Conservation (phyloP, 345 rosid species). For the Angophora floribunda region DNA sequence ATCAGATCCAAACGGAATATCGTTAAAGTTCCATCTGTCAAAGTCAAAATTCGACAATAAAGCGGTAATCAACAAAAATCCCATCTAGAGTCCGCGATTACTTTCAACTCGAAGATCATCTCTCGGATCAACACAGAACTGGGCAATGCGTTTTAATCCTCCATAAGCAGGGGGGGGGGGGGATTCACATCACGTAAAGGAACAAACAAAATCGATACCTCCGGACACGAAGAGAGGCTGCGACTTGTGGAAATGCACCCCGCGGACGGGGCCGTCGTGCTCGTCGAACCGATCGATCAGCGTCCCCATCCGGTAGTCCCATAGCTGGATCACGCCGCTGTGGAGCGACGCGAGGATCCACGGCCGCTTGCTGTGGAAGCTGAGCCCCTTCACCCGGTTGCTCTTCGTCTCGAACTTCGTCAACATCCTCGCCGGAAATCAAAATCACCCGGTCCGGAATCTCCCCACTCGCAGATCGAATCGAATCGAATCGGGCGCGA, state of each 20-base stretch:
- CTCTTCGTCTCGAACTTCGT: slow-evolving; percentile 99
- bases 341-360: slow-evolving; percentile 99
- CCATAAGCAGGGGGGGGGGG: neutral
- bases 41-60: neutral
- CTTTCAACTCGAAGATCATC: neutral
- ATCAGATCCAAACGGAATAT: neutral
- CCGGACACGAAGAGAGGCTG: slow-evolving; percentile 96
- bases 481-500: neutral
- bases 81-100: neutral
- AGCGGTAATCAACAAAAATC: neutral
- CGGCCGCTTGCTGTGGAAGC: slow-evolving; percentile 91
- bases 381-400: slow-evolving; percentile 92
- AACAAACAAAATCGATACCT: slow-evolving; percentile 27
- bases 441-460: neutral
- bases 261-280: slow-evolving; percentile 99
- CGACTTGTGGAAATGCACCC: slow-evolving; percentile 88
- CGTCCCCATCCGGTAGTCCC: slow-evolving; percentile 99
- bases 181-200: neutral
- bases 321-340: slow-evolving; percentile 98
- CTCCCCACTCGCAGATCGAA: neutral
- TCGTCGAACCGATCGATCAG: slow-evolving; percentile 89
- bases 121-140: neutral
- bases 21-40: neutral
- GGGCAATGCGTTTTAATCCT: neutral
- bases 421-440: slow-evolving; percentile 45